These are phyloP conservation scores for Knoxdaviesia capensis DNA, from an alignment of 2,329 filamentous ascomycete genomes.

Conservation along the genomic window DNA sequence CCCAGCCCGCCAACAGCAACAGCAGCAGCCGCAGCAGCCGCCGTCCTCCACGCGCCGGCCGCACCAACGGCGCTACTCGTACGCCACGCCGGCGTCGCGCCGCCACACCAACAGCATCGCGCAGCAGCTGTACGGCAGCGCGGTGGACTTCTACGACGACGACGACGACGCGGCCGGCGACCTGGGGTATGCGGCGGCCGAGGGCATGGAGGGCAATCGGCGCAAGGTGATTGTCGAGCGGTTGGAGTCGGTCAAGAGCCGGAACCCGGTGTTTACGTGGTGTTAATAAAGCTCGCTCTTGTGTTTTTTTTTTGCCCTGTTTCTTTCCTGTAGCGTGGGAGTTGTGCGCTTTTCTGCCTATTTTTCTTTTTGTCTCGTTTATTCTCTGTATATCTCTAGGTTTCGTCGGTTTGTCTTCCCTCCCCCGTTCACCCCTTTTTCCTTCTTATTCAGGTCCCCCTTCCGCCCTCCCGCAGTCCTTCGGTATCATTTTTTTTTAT, in stretches of 20 bases:
- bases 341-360: too few species aligned
- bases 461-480: too few species aligned
- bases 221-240: slow-evolving; percentile 94
- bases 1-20: slow-evolving; percentile 17
- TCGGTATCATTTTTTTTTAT: too few species aligned
- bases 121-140: slow-evolving; percentile 28
- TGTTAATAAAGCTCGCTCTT: slow-evolving; percentile 34
- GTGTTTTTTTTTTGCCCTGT: background rate
- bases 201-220: slow-evolving; percentile 79
- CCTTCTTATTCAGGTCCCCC: too few species aligned
- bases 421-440: too few species aligned
- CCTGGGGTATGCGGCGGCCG: slow-evolving; percentile 80
- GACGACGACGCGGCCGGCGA: slow-evolving; percentile 70
- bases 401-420: too few species aligned
- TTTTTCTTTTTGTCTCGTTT: too few species aligned
- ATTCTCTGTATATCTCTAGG: too few species aligned
- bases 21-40: slow-evolving; percentile 14
- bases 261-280: slow-evolving; percentile 94
- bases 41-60: slow-evolving; percentile 8
- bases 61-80: slow-evolving; percentile 30
- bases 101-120: slow-evolving; percentile 29
- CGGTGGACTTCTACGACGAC: slow-evolving; percentile 40
- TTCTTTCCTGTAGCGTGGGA: background rate
- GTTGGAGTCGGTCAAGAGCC: slow-evolving; percentile 84
- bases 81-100: slow-evolving; percentile 24